Evolutionary conservation across 2,329 filamentous ascomycete species (phyloP).

Genomic region (Trichoderma guizhouense): DNA sequence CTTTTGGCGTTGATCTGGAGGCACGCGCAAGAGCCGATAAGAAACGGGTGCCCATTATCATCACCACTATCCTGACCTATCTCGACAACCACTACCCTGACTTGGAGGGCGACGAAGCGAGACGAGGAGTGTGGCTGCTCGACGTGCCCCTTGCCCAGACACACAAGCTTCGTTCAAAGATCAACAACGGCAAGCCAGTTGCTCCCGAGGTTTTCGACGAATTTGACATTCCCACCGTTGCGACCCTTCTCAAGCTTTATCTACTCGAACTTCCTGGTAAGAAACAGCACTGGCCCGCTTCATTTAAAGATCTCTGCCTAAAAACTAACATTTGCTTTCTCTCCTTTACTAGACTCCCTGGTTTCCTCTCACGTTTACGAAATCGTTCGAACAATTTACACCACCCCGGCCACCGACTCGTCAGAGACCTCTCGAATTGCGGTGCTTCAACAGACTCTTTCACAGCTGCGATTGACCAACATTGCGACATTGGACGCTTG

Average conservation of each 20-base stretch:
- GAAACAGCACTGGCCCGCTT: slow-evolving; percentile 30
- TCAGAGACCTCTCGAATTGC: slow-evolving; percentile 78
- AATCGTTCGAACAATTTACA: slow-evolving; percentile 96
- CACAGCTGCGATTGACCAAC: slow-evolving; percentile 90
- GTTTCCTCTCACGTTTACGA: slow-evolving; percentile 98
- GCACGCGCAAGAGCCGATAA: slow-evolving; percentile 87
- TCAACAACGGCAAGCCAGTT: slow-evolving; percentile 85
- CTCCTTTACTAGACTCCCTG: slow-evolving; percentile 70
- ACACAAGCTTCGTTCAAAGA: slow-evolving; percentile 74
- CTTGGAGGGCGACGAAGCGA: slow-evolving; percentile 90
- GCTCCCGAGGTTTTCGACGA: slow-evolving; percentile 73
- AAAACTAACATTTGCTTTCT: background rate
- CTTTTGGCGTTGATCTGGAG: slow-evolving; percentile 97
- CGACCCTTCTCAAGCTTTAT: slow-evolving; percentile 89
- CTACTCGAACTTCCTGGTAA: slow-evolving; percentile 88
- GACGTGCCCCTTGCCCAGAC: slow-evolving; percentile 84
- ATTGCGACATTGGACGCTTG: slow-evolving; percentile 98
- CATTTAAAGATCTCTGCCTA: background rate
- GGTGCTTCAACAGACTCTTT: slow-evolving; percentile 91
- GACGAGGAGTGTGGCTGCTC: slow-evolving; percentile 88
- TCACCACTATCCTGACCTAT: slow-evolving; percentile 91
- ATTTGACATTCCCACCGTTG: slow-evolving; percentile 92
- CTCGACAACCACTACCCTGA: slow-evolving; percentile 96
- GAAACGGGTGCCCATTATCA: slow-evolving; percentile 88
- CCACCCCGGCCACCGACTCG: slow-evolving; percentile 71